Evolutionary conservation across 331 rosid genomes (phyloP).

Genomic region (Saraca asoca): DNA sequence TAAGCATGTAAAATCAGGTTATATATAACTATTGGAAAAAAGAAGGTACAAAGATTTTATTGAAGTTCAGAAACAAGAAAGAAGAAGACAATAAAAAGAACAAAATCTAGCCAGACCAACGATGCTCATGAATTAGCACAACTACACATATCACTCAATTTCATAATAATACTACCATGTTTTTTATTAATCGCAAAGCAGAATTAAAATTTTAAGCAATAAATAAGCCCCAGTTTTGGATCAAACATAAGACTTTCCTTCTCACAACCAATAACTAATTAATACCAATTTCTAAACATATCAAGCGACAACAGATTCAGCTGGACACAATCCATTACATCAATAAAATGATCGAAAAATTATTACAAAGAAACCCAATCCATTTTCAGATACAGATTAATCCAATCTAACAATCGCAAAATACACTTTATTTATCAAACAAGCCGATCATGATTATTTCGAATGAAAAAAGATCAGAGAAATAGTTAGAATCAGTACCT

Average conservation of each 20-base stretch:
- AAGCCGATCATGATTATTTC: neutral
- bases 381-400: no score
- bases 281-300: no score
- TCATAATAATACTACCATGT: no score
- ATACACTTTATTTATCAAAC: neutral
- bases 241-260: neutral
- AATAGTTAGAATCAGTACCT: conserved; percentile 1
- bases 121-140: neutral
- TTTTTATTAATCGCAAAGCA: no score
- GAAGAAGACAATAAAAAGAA: no score
- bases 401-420: neutral
- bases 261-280: neutral
- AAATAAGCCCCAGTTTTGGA: neutral
- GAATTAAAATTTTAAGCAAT: neutral
- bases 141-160: no score
- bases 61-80: no score
- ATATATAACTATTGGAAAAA: neutral
- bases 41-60: no score
- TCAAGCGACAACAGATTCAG: neutral
- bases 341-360: neutral
- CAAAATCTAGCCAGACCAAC: neutral
- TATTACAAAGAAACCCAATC: no score
- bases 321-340: neutral
- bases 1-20: neutral
- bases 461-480: neutral